Conservation (phyloP, 164 flowering plant genomes). For the Cinnamomum micranthum region DNA sequence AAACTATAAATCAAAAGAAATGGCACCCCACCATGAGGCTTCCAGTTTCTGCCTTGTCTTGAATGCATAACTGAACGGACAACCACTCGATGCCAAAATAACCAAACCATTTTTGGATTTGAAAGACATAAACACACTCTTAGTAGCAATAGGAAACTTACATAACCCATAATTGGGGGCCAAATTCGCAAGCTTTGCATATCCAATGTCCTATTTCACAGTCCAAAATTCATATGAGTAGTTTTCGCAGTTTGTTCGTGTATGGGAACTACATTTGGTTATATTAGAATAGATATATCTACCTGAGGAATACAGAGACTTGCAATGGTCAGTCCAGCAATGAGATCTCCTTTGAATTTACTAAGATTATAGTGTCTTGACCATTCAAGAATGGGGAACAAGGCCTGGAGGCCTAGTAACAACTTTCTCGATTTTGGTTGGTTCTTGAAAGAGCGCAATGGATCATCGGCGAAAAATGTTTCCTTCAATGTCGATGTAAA, state of each 20-base stretch:
- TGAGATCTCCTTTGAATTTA: conserved; percentile 62
- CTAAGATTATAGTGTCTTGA: conserved; percentile 44
- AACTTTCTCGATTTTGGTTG: conserved; percentile 53
- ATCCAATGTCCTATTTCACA: conserved; percentile 60
- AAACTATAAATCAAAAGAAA: too few relatives aligned
- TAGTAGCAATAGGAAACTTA: conserved; percentile 30
- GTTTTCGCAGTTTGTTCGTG: neutral
- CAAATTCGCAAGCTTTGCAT: conserved; percentile 67
- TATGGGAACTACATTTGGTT: neutral
- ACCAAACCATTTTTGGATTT: neutral
- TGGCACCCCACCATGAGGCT: too few relatives aligned
- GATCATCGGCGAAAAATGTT: conserved; percentile 71
- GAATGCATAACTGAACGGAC: too few relatives aligned
- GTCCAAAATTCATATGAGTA: neutral
- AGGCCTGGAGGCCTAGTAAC: conserved; percentile 52
- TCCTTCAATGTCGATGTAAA: conserved; percentile 43
- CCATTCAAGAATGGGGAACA: conserved; percentile 76
- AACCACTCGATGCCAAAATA: too few relatives aligned
- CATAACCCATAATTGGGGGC: conserved; percentile 65
- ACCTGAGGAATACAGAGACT: conserved; percentile 93
- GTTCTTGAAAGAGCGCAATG: conserved; percentile 68
- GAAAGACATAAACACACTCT: neutral
- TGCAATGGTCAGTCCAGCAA: conserved; percentile 87
- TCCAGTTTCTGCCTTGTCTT: too few relatives aligned
- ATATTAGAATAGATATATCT: neutral